phyloP scores from a whole-genome alignment of 345 rosid species.

The Gossypium longicalyx region DNA sequence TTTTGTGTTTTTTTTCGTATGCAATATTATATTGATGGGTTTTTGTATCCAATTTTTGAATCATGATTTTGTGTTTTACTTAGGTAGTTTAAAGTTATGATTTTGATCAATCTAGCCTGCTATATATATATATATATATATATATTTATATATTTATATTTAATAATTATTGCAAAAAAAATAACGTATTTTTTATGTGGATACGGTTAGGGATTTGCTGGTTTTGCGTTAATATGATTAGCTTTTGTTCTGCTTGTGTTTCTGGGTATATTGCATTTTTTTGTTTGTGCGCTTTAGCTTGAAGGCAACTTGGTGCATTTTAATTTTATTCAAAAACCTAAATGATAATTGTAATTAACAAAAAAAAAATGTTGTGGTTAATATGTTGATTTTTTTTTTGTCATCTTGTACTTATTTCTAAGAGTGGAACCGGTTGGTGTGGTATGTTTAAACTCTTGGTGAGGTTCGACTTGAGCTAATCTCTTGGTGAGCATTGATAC shows the following conservation, averaged over 20 bases:
- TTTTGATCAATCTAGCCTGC: constrained; percentile 7
- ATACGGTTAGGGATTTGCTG: constrained; percentile 1
- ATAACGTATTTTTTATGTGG: background rate
- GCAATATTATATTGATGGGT: background rate
- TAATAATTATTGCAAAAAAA: background rate
- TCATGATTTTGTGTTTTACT: background rate
- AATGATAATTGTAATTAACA: background rate
- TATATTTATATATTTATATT: background rate
- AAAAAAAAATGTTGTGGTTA: background rate
- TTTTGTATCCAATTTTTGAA: background rate
- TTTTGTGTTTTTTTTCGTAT: background rate
- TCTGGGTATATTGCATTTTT: background rate
- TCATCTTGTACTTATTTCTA: background rate
- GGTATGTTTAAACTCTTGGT: background rate
- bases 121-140: background rate
- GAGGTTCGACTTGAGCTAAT: background rate
- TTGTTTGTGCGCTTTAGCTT: background rate
- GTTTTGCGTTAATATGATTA: background rate
- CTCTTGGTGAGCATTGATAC: background rate
- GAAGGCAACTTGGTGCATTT: background rate
- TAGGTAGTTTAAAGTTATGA: background rate
- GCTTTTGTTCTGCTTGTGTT: background rate
- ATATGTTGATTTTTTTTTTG: background rate
- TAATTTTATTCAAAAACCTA: background rate
- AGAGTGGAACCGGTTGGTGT: background rate